Conservation (phyloP, 129 eudicot species). For the Ambrosia trifida region DNA sequence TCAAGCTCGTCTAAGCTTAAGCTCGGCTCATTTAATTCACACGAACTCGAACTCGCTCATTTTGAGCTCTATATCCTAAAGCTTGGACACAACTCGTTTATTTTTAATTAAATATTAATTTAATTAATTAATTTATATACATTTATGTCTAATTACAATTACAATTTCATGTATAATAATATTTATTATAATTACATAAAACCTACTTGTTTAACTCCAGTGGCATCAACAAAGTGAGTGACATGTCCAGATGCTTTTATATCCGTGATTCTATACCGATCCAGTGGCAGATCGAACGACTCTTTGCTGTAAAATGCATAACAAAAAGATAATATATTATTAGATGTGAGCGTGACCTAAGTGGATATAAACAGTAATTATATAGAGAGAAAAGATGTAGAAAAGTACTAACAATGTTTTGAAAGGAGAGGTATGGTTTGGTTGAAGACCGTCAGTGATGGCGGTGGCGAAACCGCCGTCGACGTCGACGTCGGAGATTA, state of each 20-base stretch:
- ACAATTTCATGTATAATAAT: too few relatives aligned
- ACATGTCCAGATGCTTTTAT: constrained; percentile 51
- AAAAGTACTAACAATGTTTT: constrained; percentile 42
- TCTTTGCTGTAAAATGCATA: constrained; percentile 43
- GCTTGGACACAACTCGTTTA: too few relatives aligned
- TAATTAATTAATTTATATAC: too few relatives aligned
- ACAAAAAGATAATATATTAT: background rate
- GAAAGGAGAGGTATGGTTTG: constrained; percentile 43
- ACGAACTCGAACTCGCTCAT: too few relatives aligned
- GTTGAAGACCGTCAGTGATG: constrained; percentile 51
- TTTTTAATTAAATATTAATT: too few relatives aligned
- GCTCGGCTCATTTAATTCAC: too few relatives aligned
- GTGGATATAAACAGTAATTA: background rate
- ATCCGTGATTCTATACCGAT: constrained; percentile 58
- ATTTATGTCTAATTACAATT: too few relatives aligned
- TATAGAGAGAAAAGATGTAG: background rate
- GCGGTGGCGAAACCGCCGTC: constrained; percentile 58
- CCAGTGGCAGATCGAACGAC: constrained; percentile 60
- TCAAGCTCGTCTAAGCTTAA: too few relatives aligned
- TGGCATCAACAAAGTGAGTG: constrained; percentile 52
- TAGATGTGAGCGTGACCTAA: background rate
- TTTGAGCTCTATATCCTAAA: too few relatives aligned
- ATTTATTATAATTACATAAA: too few relatives aligned
- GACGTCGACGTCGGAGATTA: constrained; percentile 50
- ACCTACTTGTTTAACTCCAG: constrained; percentile 56